phyloP scores from a whole-genome alignment of 495 filamentous ascomycete genomes.

The Penicillium egyptiacum region DNA sequence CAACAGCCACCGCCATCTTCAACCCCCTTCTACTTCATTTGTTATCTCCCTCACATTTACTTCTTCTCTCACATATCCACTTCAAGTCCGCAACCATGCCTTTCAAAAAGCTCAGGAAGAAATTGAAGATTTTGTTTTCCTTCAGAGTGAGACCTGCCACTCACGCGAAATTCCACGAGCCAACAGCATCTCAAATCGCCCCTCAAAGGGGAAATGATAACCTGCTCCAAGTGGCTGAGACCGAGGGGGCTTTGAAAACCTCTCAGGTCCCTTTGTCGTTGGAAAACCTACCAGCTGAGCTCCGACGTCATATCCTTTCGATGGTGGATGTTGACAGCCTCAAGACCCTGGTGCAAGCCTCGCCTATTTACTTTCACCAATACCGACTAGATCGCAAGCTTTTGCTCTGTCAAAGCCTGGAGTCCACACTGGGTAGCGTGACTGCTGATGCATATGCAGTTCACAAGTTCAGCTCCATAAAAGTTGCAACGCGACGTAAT shows the following conservation, averaged over 20 bases:
- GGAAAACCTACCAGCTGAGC: conserved; percentile 21
- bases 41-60: too few relatives aligned
- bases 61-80: too few relatives aligned
- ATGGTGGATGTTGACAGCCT: conserved; percentile 17
- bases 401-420: conserved; percentile 12
- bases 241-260: background rate
- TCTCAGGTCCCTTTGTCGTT: background rate
- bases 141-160: too few relatives aligned
- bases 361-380: conserved; percentile 31
- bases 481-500: background rate
- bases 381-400: conserved; percentile 22
- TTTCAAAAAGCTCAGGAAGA: too few relatives aligned
- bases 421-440: conserved; percentile 11
- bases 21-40: too few relatives aligned
- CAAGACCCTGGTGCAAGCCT: conserved; percentile 23
- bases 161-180: too few relatives aligned
- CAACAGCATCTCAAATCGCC: too few relatives aligned
- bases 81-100: too few relatives aligned
- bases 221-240: too few relatives aligned
- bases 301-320: conserved; percentile 18
- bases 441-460: conserved; percentile 22
- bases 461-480: conserved; percentile 6
- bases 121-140: too few relatives aligned
- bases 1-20: too few relatives aligned
- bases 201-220: too few relatives aligned